Evolutionary conservation across 371 early-diverging fungal species (phyloP).

Genomic region (Lichtheimia ornata): DNA sequence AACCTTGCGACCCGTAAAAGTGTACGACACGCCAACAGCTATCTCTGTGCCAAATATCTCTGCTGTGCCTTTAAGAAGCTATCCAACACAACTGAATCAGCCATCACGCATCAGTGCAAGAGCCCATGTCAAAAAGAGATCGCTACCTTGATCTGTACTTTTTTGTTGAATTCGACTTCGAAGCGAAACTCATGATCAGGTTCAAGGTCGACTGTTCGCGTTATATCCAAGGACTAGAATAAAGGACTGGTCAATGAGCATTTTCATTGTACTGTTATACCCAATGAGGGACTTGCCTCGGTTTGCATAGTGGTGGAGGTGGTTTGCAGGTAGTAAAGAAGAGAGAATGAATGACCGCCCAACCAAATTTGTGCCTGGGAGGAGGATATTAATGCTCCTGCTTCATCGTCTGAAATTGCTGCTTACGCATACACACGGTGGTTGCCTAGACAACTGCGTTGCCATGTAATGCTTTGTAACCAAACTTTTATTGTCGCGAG

Average conservation of each 20-base stretch:
- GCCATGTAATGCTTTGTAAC: too few species aligned
- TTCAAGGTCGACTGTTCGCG: slow-evolving; percentile 46
- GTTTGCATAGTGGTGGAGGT: neutral
- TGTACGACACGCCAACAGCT: slow-evolving; percentile 72
- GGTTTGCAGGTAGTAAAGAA: neutral
- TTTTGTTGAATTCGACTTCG: slow-evolving; percentile 64
- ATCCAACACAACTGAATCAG: neutral
- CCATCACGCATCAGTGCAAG: neutral
- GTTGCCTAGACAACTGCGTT: too few species aligned
- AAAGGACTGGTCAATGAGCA: neutral
- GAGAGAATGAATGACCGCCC: neutral
- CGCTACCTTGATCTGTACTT: slow-evolving; percentile 56
- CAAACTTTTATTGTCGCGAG: too few species aligned
- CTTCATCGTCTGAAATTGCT: too few species aligned
- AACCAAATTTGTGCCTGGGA: neutral
- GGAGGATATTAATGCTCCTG: too few species aligned
- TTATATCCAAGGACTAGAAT: neutral
- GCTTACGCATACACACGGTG: too few species aligned
- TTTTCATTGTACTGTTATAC: neutral
- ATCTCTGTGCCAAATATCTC: slow-evolving; percentile 94
- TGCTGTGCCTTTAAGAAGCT: slow-evolving; percentile 79
- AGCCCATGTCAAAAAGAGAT: neutral
- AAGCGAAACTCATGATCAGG: slow-evolving; percentile 75
- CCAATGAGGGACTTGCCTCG: neutral
- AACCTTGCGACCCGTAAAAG: slow-evolving; percentile 80